Conservation (phyloP, 441 rosid species). For the Theobroma grandiflorum region DNA sequence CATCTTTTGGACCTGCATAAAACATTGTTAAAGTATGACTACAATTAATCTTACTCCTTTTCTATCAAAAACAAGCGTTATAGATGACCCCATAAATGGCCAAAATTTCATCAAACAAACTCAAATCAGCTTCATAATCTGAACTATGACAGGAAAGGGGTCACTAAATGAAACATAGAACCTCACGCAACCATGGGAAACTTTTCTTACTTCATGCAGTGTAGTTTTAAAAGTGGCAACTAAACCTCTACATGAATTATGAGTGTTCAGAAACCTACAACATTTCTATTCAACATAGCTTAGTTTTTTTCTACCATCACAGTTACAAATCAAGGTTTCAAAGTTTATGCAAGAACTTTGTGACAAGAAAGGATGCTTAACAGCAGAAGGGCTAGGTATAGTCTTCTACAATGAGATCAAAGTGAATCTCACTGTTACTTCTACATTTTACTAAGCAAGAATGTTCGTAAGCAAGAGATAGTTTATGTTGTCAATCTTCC, state of each 20-base stretch:
- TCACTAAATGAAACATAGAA: constrained; percentile 14
- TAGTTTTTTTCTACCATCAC: constrained; percentile 19
- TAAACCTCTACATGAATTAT: neutral
- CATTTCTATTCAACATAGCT: neutral
- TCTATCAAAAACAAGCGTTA: neutral
- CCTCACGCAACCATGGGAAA: neutral
- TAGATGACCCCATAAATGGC: constrained; percentile 18
- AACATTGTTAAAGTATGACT: neutral
- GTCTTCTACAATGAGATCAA: neutral
- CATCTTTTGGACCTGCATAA: constrained; percentile 81
- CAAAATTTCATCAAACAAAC: neutral
- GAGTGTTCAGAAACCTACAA: neutral
- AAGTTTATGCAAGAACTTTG: neutral
- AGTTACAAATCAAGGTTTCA: constrained; percentile 8
- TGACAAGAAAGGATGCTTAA: constrained; percentile 6
- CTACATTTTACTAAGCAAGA: neutral
- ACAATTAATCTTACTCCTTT: constrained; percentile 8
- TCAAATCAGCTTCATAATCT: neutral
- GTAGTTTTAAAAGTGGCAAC: neutral
- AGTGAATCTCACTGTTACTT: neutral
- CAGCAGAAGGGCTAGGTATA: neutral
- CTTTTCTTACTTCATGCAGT: neutral
- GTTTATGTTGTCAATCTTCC: neutral
- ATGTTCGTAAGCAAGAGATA: neutral
- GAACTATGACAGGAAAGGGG: neutral